Evolutionary conservation across 495 filamentous ascomycete genomes (phyloP), one percentile per base, ranked within the genome.

Genomic region (Neurospora sp.): DNA sequence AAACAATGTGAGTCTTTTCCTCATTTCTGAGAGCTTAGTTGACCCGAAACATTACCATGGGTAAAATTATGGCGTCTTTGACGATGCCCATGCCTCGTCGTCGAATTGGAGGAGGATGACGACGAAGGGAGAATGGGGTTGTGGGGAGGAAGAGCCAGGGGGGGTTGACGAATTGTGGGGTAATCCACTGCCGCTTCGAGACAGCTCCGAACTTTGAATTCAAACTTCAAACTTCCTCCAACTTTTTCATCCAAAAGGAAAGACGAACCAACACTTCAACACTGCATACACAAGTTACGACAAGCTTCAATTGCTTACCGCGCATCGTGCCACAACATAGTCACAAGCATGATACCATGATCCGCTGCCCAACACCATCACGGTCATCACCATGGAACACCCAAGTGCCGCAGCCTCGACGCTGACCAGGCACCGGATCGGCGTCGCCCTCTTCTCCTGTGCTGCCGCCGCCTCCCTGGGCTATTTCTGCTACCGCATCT

Each of bases 371-470:
- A 71, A 71, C 14, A 44, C 40, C 69, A 31, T 40, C 70, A 35
- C 70, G 74, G 47, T 65, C 72, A 73, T 71, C 44, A 78, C 71
- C 77, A 82, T 82, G 81, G 81, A 81, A 27, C 40, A 73, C n/a
- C 78, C 79, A 71, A 80, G 77, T 74, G 69, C 77, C 53, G 74
- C 82, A 73, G 79, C 80, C 76, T 83, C 84, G 79, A 80, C 79
- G 77, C 78, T 86, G 71, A 81, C 82, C 70, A 76, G 84, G 71
- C 81, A 81, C 68, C 77, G 83, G 70, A 70, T 83, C 69, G 78
- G 79, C 69, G 74, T 85, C 41, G 82, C 79, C 47, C 20, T 83
- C 1, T 71, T 81, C 47, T 83, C 83, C 42, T 74, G 76, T 70
- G 71, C 81, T 39, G 78, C 81, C 16, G 78, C 80, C 22, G 78